These are phyloP conservation scores for Alternaria brassicicola DNA, from an alignment of 2,329 filamentous ascomycete genomes.

Conservation along the genomic window DNA sequence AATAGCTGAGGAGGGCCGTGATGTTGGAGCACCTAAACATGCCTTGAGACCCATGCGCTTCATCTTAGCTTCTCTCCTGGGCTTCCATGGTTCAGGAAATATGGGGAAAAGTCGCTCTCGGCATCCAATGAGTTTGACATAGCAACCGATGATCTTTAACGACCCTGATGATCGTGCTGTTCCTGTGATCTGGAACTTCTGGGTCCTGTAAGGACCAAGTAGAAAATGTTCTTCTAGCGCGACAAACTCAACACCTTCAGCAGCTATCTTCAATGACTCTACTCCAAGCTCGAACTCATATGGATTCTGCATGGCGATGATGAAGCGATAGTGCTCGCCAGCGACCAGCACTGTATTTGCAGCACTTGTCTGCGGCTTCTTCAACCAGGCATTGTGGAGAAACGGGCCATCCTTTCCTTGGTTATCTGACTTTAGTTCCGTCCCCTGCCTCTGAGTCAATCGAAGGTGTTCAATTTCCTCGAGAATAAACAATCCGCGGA, in stretches of 20 bases:
- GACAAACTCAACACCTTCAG: slow-evolving; percentile 74
- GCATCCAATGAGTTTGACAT: slow-evolving; percentile 81
- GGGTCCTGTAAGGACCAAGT: slow-evolving; percentile 82
- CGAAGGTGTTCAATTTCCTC: slow-evolving; percentile 38
- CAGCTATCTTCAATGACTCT: slow-evolving; percentile 77
- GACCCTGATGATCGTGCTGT: slow-evolving; percentile 70
- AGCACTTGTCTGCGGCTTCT: slow-evolving; percentile 62
- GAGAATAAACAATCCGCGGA: slow-evolving; percentile 76
- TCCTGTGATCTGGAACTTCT: slow-evolving; percentile 75
- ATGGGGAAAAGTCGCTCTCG: slow-evolving; percentile 83
- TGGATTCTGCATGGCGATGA: slow-evolving; percentile 87
- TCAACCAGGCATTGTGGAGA: slow-evolving; percentile 92
- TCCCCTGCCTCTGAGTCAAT: slow-evolving; percentile 43
- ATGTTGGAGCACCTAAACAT: slow-evolving; percentile 57
- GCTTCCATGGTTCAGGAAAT: slow-evolving; percentile 77
- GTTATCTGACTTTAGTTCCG: slow-evolving; percentile 38
- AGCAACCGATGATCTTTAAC: slow-evolving; percentile 77
- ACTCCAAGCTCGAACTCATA: slow-evolving; percentile 93
- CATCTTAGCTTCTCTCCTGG: slow-evolving; percentile 71
- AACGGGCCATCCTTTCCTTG: slow-evolving; percentile 72
- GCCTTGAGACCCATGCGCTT: slow-evolving; percentile 72
- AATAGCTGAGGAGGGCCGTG: slow-evolving; percentile 45
- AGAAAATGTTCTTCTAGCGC: slow-evolving; percentile 68
- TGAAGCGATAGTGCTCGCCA: slow-evolving; percentile 77
- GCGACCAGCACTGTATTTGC: slow-evolving; percentile 76